These are phyloP conservation scores for Ganoderma meredithae DNA, from an alignment of 1,284 basidiomycete genomes.

Conservation along the genomic window DNA sequence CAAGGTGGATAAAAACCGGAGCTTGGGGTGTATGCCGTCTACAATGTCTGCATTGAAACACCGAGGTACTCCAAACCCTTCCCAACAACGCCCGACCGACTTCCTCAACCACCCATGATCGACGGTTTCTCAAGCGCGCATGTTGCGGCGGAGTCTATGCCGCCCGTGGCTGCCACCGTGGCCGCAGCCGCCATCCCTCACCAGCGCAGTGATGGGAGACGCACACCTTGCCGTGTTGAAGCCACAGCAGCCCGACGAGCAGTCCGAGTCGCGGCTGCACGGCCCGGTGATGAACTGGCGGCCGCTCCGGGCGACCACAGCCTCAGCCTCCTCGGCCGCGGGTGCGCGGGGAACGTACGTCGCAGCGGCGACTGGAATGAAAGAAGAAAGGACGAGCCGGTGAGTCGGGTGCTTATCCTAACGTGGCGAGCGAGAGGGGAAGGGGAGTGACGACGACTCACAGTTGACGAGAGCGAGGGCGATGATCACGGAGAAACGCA, in stretches of 20 bases:
- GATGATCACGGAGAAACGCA: conserved; percentile 24
- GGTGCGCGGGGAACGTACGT: conserved; percentile 15
- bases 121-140: neutral
- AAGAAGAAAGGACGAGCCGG: neutral
- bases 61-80: neutral
- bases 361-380: conserved; percentile 18
- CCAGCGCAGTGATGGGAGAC: conserved; percentile 17
- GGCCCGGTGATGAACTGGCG: neutral
- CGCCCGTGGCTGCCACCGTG: conserved; percentile 19
- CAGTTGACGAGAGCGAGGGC: conserved; percentile 24
- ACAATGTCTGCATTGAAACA: neutral
- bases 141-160: conserved; percentile 4
- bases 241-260: conserved; percentile 22
- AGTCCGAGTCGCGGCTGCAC: conserved; percentile 20
- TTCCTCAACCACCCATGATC: neutral
- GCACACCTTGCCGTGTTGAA: conserved; percentile 26
- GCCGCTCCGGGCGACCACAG: neutral
- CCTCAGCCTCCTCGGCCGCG: conserved; percentile 14
- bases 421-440: neutral
- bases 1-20: neutral
- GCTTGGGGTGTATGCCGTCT: neutral
- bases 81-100: neutral
- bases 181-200: conserved; percentile 24
- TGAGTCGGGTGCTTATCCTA: neutral
- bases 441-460: neutral